Percentiles rank a stretch among this genome's conserved stretches.
Conservation (phyloP, 139 green algal species). For the Micractinium conductrix region DNA sequence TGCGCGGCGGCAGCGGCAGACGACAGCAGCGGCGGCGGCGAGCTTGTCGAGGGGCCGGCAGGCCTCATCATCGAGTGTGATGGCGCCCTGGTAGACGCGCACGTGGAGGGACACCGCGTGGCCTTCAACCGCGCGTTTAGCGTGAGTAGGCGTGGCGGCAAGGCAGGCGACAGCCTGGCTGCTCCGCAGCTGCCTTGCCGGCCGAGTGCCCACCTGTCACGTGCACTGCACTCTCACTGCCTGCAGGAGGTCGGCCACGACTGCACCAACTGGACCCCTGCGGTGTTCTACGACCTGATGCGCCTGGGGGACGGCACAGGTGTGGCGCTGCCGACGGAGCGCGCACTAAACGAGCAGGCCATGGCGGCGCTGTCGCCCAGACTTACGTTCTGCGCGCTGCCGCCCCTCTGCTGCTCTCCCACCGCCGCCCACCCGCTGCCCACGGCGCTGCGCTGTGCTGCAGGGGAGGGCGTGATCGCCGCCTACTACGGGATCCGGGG, state of each 20-base stretch:
- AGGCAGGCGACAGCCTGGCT: too few species aligned
- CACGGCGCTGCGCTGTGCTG: too few species aligned
- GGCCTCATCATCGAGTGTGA: constrained; percentile 56
- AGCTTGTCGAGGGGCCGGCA: not conserved
- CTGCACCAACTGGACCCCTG: constrained; percentile 46
- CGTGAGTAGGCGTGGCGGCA: not conserved
- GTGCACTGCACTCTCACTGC: too few species aligned
- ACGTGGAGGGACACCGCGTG: constrained; percentile 45
- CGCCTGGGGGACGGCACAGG: constrained; percentile 48
- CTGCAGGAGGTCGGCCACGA: constrained; percentile 55
- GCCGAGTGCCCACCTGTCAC: too few species aligned
- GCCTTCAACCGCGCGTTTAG: constrained; percentile 52
- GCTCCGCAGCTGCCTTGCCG: too few species aligned
- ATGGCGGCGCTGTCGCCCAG: not conserved
- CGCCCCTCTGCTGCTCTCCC: not conserved
- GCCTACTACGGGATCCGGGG: constrained; percentile 33
- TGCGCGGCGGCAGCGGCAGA: not conserved
- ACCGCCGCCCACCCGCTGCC: not conserved
- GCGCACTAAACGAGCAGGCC: not conserved
- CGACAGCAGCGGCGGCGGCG: not conserved
- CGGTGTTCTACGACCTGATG: constrained; percentile 58
- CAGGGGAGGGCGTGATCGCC: constrained; percentile 41
- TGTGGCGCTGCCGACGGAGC: not conserved
- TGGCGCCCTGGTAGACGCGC: constrained; percentile 41
- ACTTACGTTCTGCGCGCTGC: not conserved